Base-by-base conservation (phyloP, 2,329 filamentous ascomycete species). In the Zasmidium angulare region DNA sequence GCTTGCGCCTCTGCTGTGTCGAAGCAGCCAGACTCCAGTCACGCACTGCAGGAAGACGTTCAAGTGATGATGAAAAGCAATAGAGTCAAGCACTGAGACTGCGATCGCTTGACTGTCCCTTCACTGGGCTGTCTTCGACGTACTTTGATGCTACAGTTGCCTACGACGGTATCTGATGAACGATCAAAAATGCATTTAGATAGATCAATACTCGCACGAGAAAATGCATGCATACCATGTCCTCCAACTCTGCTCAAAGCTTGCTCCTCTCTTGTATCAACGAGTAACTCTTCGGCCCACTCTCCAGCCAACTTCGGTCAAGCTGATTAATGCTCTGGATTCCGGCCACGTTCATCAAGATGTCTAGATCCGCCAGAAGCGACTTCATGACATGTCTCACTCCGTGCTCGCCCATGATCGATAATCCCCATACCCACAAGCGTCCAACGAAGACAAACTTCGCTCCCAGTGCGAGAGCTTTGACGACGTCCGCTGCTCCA, bases 31-130 rank as follows among this genome's bases (percentile, higher is more conserved):
- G 86, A 83, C 82, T 84, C 79, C 29, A 70, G 62, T 64, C 64
- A n/a, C n/a, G n/a, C n/a, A 60, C 58, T 62, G 62, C 57, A 65
- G 3, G n/a, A 36, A 43, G 53, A 62, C 74, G 82, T 86, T 86
- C 82, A 88, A 70, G 84, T 96, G 93, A 97, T 96, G 92, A 96
- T 86, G 79, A 66, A 86, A 88, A 58, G 82, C 84, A 89, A 93
- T 58, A 96, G 93, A 97, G 92, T 97, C 92, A 97, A 97, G 92
- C 92, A 91, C 93, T 90, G 90, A 96, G 86, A 61, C 55, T 61
- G 56, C 50, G 63, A 19, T 57, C 61, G 63, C 62, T 56, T 84
- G 71, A 71, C 73, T 74, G 74, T 72, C 74, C 77, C 76, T 77
- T 77, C 75, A 76, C 73, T 77, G 76, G 76, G 75, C 72, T 72